Conservation (phyloP, 192 early-diverging fungal species). For the Spizellomyces sp. region DNA sequence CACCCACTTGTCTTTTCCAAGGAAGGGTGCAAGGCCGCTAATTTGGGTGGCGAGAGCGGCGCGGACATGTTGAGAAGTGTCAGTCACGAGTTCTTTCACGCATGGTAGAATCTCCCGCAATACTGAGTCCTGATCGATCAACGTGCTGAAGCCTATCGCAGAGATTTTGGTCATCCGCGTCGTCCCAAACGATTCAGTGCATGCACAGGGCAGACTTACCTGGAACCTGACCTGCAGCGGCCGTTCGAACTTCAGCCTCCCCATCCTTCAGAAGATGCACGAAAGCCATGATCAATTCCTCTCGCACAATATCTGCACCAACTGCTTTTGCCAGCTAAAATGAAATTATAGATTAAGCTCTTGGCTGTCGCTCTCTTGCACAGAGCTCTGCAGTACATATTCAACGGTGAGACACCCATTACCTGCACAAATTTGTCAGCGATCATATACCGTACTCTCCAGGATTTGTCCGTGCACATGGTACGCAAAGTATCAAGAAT, state of each 20-base stretch:
- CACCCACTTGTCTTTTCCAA: conserved; percentile 87
- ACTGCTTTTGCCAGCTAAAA: conserved; percentile 77
- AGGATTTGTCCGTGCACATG: conserved; percentile 91
- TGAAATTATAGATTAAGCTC: background rate
- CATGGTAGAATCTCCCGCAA: conserved; percentile 83
- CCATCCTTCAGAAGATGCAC: conserved; percentile 89
- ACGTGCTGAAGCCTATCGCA: conserved; percentile 60
- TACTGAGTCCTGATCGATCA: conserved; percentile 80
- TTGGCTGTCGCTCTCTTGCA: background rate
- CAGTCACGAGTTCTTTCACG: conserved; percentile 92
- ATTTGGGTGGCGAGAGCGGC: conserved; percentile 95
- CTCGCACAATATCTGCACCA: conserved; percentile 75
- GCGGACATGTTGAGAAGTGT: conserved; percentile 95
- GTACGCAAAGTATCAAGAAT: conserved; percentile 70
- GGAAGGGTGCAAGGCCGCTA: conserved; percentile 90
- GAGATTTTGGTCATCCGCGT: conserved; percentile 5
- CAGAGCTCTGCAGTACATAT: background rate
- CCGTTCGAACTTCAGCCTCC: conserved; percentile 97
- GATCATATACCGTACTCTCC: conserved; percentile 99
- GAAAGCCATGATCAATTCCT: conserved; percentile 85
- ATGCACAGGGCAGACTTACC: conserved; percentile 41
- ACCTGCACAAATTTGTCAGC: conserved; percentile 97
- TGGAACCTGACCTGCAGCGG: conserved; percentile 90
- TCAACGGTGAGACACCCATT: background rate
- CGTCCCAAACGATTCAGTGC: conserved; percentile 9